Conservation (phyloP, 2,329 filamentous ascomycete species). For the Penicillium sp. region DNA sequence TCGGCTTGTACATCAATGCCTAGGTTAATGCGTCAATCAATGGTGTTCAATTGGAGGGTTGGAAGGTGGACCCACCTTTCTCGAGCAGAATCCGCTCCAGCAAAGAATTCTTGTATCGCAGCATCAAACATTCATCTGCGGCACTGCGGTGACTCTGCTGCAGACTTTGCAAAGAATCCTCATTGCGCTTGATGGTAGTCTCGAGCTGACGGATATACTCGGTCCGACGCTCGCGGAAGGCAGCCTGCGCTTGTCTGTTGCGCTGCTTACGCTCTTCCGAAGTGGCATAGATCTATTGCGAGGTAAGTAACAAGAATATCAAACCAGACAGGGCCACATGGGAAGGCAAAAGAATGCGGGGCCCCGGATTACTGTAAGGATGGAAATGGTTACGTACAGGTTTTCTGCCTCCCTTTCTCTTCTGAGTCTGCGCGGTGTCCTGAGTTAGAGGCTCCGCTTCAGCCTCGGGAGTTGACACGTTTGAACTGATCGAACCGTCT, state of each 20-base stretch:
- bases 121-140: conserved; percentile 95
- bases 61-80: conserved; percentile 62
- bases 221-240: conserved; percentile 91
- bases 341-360: conserved; percentile 24
- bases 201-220: conserved; percentile 99
- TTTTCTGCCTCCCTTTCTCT: conserved; percentile 96
- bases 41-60: background rate
- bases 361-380: conserved; percentile 28
- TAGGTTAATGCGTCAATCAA: conserved; percentile 36
- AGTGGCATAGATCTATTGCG: conserved; percentile 84
- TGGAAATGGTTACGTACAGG: conserved; percentile 63
- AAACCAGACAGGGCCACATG: conserved; percentile 5
- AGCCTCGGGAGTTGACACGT: conserved; percentile 47
- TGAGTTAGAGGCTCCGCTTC: conserved; percentile 41
- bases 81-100: conserved; percentile 93
- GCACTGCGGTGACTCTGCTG: conserved; percentile 93
- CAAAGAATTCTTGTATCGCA: conserved; percentile 96
- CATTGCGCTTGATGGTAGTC: conserved; percentile 94
- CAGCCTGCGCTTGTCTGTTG: conserved; percentile 94
- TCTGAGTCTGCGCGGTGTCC: conserved; percentile 60
- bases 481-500: conserved; percentile 45
- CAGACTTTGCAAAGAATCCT: conserved; percentile 86
- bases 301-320: conserved; percentile 8
- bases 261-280: conserved; percentile 98
- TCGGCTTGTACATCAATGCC: conserved; percentile 97